phyloP scores from a whole-genome alignment of 2,329 filamentous ascomycete species.

The Aspergillus sp. region DNA sequence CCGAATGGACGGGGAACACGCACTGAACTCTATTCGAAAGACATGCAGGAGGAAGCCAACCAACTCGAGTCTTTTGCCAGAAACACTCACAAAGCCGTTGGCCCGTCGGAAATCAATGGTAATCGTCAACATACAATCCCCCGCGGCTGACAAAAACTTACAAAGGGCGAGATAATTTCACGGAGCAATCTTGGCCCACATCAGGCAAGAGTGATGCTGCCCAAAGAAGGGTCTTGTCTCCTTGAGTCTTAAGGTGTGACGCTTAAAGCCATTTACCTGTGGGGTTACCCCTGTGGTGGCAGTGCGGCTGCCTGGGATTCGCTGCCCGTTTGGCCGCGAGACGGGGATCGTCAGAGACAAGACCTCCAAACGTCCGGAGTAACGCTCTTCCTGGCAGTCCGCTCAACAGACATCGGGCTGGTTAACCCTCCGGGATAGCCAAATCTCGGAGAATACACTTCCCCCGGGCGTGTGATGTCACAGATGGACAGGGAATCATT shows the following conservation, averaged over 20 bases:
- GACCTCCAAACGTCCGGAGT: not conserved
- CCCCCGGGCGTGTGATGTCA: not conserved
- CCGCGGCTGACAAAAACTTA: not conserved
- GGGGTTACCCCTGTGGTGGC: not conserved
- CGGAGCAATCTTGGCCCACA: too few relatives aligned
- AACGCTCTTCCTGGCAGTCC: not conserved
- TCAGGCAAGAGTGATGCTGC: not conserved
- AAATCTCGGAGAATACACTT: not conserved
- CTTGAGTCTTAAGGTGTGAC: not conserved
- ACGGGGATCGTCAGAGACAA: not conserved
- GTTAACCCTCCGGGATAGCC: not conserved
- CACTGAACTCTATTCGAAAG: not conserved
- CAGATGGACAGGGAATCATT: not conserved
- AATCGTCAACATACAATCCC: not conserved
- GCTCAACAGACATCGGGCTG: not conserved
- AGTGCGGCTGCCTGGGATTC: not conserved
- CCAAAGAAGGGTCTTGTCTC: not conserved
- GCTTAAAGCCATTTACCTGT: not conserved
- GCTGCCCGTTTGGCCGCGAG: not conserved
- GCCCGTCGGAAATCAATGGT: not conserved
- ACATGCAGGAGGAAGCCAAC: not conserved
- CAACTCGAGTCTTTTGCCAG: not conserved
- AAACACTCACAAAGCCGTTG: not conserved
- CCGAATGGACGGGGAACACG: not conserved
- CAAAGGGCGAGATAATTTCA: not conserved